Evolutionary conservation across 2,329 filamentous ascomycete species (phyloP), one percentile per base, ranked within the genome.

Genomic region (Penicillium brevicompactum): DNA sequence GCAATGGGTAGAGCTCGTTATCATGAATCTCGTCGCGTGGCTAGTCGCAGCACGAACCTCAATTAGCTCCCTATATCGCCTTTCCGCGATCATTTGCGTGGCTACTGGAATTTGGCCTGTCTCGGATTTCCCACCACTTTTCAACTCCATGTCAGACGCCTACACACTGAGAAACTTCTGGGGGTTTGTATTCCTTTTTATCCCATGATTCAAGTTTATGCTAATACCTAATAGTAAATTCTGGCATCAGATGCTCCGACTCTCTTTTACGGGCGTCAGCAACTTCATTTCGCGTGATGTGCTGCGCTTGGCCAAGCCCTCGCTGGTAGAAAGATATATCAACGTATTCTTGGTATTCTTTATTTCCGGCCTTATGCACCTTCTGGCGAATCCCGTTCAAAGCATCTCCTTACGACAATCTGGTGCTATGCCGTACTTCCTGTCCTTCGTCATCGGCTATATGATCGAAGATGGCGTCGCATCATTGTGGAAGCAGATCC

Each of bases 391-490:
- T 27, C 32, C 51, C 8, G 18, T 55, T 4, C 50, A 60, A 10
- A 60, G 58, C 1, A 52, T 70, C 1, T 50, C 63, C 3, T 47
- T 47, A 1, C 27, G 51, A 13, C 34, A 62, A 0, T 64, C 59
- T 2, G 61, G 66, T 3, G 50, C 67, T 0, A 44, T 68, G 24
- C 11, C 52, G 2, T 70, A 68, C 31, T 73, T 72, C 46, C 37
- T 47, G 24, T 56, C 58, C 1, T 62, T 65, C 6, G 50, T 57
- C 1, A 4, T 68, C 3, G 70, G 64, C 0, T 62, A 72, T 9
- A 59, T 71, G 50, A 56, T 72, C 30, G 71, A 74, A 54, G 70
- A 73, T 46, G 46, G 45, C 1, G 54, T 67, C 7, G 63, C 67
- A 43, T 52, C 42, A 7, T 18, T 66, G 1, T 71, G 64, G 61